A percentile compares a stretch with the other conserved stretches of the same genome.
These are phyloP conservation scores for Suillus hirtellus DNA, from an alignment of 768 basidiomycete genomes.

Conservation along the genomic window DNA sequence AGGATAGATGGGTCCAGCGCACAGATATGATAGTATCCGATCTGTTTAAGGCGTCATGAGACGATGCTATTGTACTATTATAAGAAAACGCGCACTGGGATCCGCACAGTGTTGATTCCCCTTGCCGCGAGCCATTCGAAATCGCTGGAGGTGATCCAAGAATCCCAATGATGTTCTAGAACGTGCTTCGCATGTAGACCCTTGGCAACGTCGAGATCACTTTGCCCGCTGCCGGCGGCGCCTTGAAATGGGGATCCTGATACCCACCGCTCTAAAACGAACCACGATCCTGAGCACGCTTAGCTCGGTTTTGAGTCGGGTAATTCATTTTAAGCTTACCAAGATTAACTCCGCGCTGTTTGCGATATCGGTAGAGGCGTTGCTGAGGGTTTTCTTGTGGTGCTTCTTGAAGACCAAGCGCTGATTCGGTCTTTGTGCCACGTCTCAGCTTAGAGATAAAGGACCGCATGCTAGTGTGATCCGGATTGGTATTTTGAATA, in stretches of 20 bases:
- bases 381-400: slow-evolving; percentile 7
- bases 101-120: slow-evolving; percentile 61
- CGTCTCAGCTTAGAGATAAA: slow-evolving; percentile 1
- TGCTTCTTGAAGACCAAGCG: not conserved
- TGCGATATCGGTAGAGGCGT: slow-evolving; percentile 56
- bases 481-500: not conserved
- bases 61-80: slow-evolving; percentile 4
- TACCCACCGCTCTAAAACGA: slow-evolving; percentile 80
- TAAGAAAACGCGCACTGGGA: slow-evolving; percentile 60
- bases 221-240: slow-evolving; percentile 56
- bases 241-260: slow-evolving; percentile 53
- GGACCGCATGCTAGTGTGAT: not conserved
- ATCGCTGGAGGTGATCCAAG: slow-evolving; percentile 54
- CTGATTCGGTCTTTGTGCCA: not conserved
- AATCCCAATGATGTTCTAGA: slow-evolving; percentile 49
- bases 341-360: slow-evolving; percentile 81
- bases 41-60: slow-evolving; percentile 38
- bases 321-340: slow-evolving; percentile 42
- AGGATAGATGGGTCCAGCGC: slow-evolving; percentile 59
- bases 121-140: slow-evolving; percentile 53
- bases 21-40: slow-evolving; percentile 73
- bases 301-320: slow-evolving; percentile 10
- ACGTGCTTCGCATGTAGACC: slow-evolving; percentile 47
- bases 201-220: slow-evolving; percentile 69
- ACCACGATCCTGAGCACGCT: slow-evolving; percentile 62